A percentile compares a stretch with the other conserved stretches of the same genome.
phyloP scores from a whole-genome alignment of 129 eudicot species.

The Pseudognaphalium luteoalbum region DNA sequence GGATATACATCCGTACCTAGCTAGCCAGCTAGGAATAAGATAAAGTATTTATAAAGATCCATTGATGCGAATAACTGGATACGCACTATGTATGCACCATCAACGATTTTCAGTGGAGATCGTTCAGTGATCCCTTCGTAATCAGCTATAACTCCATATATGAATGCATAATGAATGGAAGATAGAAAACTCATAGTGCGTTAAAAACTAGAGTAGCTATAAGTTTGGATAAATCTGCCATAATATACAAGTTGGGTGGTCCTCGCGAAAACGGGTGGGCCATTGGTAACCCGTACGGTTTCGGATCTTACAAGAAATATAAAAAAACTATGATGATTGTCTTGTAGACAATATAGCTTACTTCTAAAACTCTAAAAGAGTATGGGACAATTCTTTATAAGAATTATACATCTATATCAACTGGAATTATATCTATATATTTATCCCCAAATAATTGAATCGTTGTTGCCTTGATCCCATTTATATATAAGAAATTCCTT shows the following conservation, averaged over 20 bases:
- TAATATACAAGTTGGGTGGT: conserved; percentile 12
- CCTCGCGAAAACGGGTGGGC: conserved; percentile 7
- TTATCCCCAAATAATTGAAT: no score
- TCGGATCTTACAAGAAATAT: background rate
- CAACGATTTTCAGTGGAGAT: no score
- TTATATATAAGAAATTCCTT: background rate
- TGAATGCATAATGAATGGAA: background rate
- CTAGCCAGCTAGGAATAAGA: no score
- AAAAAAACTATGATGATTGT: background rate
- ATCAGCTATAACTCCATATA: no score
- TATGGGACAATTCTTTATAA: background rate
- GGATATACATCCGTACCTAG: no score
- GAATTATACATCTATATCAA: background rate
- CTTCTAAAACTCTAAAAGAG: conserved; percentile 6
- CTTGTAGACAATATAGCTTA: conserved; percentile 2
- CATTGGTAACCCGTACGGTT: conserved; percentile 4
- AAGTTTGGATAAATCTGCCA: background rate
- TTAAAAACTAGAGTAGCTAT: background rate
- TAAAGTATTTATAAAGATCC: no score
- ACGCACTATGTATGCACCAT: no score
- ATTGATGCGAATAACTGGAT: no score
- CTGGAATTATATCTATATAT: no score
- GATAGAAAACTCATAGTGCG: background rate
- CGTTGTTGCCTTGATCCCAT: no score
- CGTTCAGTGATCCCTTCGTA: no score